Evolutionary conservation across 2,329 filamentous ascomycete species (phyloP), one percentile per base, ranked within the genome.

Genomic region (Amylocarpus encephaloides): DNA sequence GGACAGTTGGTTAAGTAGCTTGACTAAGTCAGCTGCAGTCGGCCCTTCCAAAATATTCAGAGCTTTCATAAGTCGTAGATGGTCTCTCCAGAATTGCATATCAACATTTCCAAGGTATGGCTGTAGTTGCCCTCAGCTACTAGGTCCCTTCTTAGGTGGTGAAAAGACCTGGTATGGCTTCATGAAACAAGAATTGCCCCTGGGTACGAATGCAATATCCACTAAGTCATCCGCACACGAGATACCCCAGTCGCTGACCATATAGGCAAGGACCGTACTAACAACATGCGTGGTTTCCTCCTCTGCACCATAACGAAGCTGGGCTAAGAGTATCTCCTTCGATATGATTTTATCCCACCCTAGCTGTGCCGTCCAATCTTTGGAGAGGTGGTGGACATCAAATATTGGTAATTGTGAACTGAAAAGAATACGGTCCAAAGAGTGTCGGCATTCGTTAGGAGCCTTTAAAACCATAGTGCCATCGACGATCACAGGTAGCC

Each of bases 31-130:
- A 19, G 30, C 48, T 6, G 51, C 48, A 34, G 48, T 50, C 39
- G 56, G 59, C 18, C 43, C 36, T 4, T 50, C 41, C 32, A 54
- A 26, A 9, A 67, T 51, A n/a, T 45, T 47, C 13, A 66, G 32
- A 13, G 48, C 49, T 6, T 9, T 39, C 15, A 65, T 38, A 3
- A 64, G 16, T 7, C 35, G n/a, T 34, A 45, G 22, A 16, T 63
- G 55, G 1, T 53, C 43, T 13, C 56, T 30, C 47, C 54, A 58
- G 26, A 62, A 62, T 3, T 43, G 52, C 0, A 19, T 32, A 5
- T 63, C 59, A n/a, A 61, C 49, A 43, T 59, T 62, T 11, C 29
- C 53, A 15, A 61, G 32, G 43, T 62, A 63, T 32, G 61, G 60
- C 4, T 48, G 26, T 2, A 63, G 54, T 22, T 46, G n/a, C 53